Percentiles rank a stretch among this genome's conserved stretches.
Evolutionary conservation across 2,329 filamentous ascomycete species (phyloP).

Genomic region (Penicillium sp.): DNA sequence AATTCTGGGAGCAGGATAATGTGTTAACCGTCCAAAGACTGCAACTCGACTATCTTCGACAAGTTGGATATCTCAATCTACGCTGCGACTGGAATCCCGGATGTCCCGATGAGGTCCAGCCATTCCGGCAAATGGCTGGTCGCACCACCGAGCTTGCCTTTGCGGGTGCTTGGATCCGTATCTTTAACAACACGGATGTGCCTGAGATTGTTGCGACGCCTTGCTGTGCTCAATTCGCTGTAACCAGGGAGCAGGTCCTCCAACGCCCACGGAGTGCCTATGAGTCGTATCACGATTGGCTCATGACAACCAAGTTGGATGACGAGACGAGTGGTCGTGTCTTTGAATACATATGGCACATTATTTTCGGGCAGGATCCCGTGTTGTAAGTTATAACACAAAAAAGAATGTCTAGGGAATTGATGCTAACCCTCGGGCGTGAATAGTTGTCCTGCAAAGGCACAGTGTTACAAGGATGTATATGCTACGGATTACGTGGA

Average conservation of each 20-base stretch:
- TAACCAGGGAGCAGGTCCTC: constrained; percentile 54
- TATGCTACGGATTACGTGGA: constrained; percentile 25
- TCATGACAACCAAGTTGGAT: constrained; percentile 54
- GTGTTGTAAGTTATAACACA: constrained; percentile 38
- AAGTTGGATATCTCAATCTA: constrained; percentile 59
- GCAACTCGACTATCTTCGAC: constrained; percentile 50
- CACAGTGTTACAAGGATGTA: constrained; percentile 29
- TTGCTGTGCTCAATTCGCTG: constrained; percentile 67
- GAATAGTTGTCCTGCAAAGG: constrained; percentile 28
- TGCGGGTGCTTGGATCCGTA: constrained; percentile 29
- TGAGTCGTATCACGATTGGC: constrained; percentile 56
- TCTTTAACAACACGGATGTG: constrained; percentile 39
- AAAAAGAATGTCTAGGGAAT: neutral
- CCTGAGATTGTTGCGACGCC: constrained; percentile 54
- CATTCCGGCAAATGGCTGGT: constrained; percentile 25
- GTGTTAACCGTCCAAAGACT: constrained; percentile 51
- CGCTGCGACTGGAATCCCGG: constrained; percentile 48
- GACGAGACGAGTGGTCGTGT: constrained; percentile 59
- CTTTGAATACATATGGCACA: constrained; percentile 66
- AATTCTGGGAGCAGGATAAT: constrained; percentile 55
- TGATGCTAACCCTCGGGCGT: constrained; percentile 3
- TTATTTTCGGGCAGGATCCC: constrained; percentile 48
- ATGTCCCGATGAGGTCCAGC: constrained; percentile 36
- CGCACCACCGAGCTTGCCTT: constrained; percentile 28
- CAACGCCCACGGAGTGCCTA: constrained; percentile 54